A percentile compares a stretch with the other conserved stretches of the same genome.
These are phyloP conservation scores for Diplodia intermedia DNA, from an alignment of 2,329 filamentous ascomycete species.

Conservation along the genomic window DNA sequence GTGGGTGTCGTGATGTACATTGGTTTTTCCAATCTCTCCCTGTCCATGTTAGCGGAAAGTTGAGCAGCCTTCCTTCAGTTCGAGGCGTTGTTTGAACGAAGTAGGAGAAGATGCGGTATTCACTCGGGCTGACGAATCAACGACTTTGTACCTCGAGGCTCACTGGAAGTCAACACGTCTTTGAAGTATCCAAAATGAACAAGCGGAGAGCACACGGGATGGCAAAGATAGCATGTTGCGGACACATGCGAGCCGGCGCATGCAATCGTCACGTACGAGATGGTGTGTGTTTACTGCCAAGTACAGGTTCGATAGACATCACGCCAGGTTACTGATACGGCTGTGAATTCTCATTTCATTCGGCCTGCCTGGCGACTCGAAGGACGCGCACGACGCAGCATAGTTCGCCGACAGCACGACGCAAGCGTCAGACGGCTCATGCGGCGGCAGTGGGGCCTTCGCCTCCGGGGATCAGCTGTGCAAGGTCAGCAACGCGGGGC, in stretches of 20 bases:
- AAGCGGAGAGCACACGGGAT: neutral
- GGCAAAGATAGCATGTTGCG: neutral
- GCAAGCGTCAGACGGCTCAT: neutral
- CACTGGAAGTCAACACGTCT: no score
- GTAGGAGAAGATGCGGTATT: neutral
- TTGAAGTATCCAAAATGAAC: neutral
- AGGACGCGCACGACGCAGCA: no score
- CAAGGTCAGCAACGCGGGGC: neutral
- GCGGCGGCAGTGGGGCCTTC: constrained; percentile 32
- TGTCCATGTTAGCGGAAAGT: neutral
- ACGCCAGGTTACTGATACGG: neutral
- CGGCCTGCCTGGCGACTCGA: neutral
- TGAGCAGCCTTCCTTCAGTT: neutral
- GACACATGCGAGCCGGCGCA: neutral
- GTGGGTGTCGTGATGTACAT: constrained; percentile 1
- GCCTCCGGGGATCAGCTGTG: constrained; percentile 35
- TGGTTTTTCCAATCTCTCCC: neutral
- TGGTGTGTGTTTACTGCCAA: no score
- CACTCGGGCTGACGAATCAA: neutral
- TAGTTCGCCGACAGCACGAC: neutral
- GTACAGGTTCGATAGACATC: neutral
- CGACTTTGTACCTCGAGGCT: neutral
- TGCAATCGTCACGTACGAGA: neutral
- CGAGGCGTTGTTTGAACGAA: no score
- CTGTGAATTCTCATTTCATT: neutral